A percentile compares a stretch with the other conserved stretches of the same genome.
Conservation (phyloP, 2,329 filamentous ascomycete genomes). For the Colletotrichum orbiculare region DNA sequence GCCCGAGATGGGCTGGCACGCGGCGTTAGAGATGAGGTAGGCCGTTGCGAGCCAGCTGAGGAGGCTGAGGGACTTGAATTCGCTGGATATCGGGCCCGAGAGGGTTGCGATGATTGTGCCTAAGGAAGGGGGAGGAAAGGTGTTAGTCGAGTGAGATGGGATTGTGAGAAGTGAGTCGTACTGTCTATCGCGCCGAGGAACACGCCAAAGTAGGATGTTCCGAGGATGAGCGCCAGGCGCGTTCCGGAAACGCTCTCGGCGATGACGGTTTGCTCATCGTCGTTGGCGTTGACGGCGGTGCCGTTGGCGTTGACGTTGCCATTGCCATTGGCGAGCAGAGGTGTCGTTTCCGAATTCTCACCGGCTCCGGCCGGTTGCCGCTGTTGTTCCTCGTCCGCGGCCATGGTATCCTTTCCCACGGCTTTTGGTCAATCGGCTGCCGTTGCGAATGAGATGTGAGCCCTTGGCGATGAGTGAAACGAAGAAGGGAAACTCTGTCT, state of each 20-base stretch:
- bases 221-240: conserved; percentile 65
- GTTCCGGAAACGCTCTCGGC: conserved; percentile 59
- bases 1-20: conserved; percentile 86
- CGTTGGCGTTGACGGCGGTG: conserved; percentile 38
- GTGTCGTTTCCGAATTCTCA: conserved; percentile 33
- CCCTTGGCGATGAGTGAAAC: conserved; percentile 5
- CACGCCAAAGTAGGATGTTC: conserved; percentile 66
- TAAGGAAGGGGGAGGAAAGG: background rate
- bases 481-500: background rate
- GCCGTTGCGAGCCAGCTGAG: conserved; percentile 90
- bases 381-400: conserved; percentile 28
- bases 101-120: conserved; percentile 79
- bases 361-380: conserved; percentile 11
- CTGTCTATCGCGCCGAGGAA: conserved; percentile 76
- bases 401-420: conserved; percentile 7
- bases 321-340: conserved; percentile 27
- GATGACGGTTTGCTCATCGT: conserved; percentile 60
- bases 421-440: too few relatives aligned
- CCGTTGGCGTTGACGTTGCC: conserved; percentile 10
- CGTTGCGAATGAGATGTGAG: background rate
- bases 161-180: conserved; percentile 46
- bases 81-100: conserved; percentile 83
- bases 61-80: conserved; percentile 82
- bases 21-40: conserved; percentile 89
- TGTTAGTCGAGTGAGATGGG: background rate